phyloP scores from a whole-genome alignment of 345 rosid species.

The Camelina laxa region DNA sequence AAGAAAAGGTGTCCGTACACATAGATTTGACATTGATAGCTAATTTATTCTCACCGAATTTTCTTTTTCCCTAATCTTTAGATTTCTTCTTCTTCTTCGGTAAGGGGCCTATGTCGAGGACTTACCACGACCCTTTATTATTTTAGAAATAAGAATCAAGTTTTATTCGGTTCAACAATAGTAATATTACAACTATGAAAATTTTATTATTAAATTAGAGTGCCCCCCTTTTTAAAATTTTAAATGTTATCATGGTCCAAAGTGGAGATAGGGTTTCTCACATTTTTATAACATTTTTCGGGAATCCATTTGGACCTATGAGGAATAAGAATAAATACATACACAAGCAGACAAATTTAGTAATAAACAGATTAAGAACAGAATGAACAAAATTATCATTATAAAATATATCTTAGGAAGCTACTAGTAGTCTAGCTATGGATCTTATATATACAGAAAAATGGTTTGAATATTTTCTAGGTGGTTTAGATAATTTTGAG shows the following conservation, averaged over 20 bases:
- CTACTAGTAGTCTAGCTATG: background rate
- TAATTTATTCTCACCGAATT: conserved; percentile 39
- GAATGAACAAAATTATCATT: background rate
- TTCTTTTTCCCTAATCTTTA: conserved; percentile 18
- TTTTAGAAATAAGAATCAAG: background rate
- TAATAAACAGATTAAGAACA: background rate
- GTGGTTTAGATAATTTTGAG: background rate
- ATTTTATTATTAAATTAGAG: background rate
- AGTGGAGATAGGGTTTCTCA: conserved; percentile 43
- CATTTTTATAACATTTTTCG: conserved; percentile 29
- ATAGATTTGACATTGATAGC: conserved; percentile 39
- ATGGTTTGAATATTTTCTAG: too few relatives aligned
- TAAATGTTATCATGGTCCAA: conserved; percentile 43
- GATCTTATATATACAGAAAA: conserved; percentile 5
- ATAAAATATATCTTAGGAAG: background rate
- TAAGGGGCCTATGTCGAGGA: conserved; percentile 33
- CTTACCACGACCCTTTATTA: conserved; percentile 31
- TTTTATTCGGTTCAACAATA: conserved; percentile 31
- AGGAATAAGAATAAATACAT: conserved; percentile 39
- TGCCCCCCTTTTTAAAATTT: conserved; percentile 22
- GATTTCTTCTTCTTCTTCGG: conserved; percentile 16
- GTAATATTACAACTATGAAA: conserved; percentile 32
- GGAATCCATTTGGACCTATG: conserved; percentile 40
- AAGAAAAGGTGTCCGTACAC: conserved; percentile 36
- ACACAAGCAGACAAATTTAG: conserved; percentile 34